Base-by-base conservation (phyloP, 2,329 filamentous ascomycete genomes). In the Chaetomiaceae sp. region DNA sequence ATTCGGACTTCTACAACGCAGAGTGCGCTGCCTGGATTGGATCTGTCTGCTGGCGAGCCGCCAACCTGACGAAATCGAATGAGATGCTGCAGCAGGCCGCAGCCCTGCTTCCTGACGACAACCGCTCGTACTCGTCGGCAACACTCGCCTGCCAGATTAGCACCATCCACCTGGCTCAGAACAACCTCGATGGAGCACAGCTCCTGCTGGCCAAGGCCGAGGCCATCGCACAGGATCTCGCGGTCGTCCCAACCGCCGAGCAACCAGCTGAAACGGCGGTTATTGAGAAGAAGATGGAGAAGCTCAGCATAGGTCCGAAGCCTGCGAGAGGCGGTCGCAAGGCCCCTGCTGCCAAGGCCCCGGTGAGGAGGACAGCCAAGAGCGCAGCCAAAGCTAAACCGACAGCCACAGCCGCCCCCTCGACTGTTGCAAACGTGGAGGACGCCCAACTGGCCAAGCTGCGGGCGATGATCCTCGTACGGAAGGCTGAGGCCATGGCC, bases 1-100 rank as follows among this genome's bases (percentile, higher is more conserved):
- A 80, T 44, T 84, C 87, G 0, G 75, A 80, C 33, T 76, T 84
- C 12, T 80, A 81, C 61, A 69, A 74, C 38, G 77, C 80, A 0
- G 76, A 82, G 57, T 77, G 78, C 7, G 74, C 77, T 3, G 73
- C 76, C 4, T 80, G 80, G 75, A 71, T 78, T 14, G 80, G 79
- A 1, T 77, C 73, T 2, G 69, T 83, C n/a, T 79, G 75, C 55
- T 69, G 80, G 44, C 79, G 75, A 55, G 80, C 81, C n/a, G 80
- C 81, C 20, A 75, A 83, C 48, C 68, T 84, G 2, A 73, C 80
- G 1, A 81, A 82, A 55, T 81, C 86, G 1, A 69, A 78, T 1
- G 73, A 79, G 22, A 69, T 80, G n/a, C 73, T 82, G 3, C 71
- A 76, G 5, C 75, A 79, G 33, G 80, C 81, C 6, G 75, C 80